Percentiles rank a stretch among this genome's conserved stretches.
Evolutionary conservation across 768 basidiomycete genomes (phyloP).

Genomic region (Amanita exitialis): DNA sequence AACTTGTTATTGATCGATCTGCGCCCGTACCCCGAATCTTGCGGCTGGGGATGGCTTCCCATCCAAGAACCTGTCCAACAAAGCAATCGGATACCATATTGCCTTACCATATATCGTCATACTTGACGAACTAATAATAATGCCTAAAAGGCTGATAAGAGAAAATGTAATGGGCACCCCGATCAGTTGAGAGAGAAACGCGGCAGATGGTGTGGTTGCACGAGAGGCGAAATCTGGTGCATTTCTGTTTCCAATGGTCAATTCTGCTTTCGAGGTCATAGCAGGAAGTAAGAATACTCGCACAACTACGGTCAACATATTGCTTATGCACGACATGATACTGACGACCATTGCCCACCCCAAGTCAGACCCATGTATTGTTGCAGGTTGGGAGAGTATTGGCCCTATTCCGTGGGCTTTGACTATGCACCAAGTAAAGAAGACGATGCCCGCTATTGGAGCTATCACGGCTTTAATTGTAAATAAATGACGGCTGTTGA

Average conservation of each 20-base stretch:
- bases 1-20: not conserved
- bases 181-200: slow-evolving; percentile 56
- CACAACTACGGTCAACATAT: slow-evolving; percentile 68
- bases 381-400: slow-evolving; percentile 57
- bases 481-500: slow-evolving; percentile 61
- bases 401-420: slow-evolving; percentile 73
- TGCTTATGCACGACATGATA: slow-evolving; percentile 72
- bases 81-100: slow-evolving; percentile 72
- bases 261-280: not conserved
- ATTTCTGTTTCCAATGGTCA: slow-evolving; percentile 29
- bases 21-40: slow-evolving; percentile 44
- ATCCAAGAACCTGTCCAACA: slow-evolving; percentile 61
- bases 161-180: slow-evolving; percentile 67
- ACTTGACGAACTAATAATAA: slow-evolving; percentile 73
- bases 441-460: slow-evolving; percentile 57
- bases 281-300: slow-evolving; percentile 19
- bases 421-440: slow-evolving; percentile 72
- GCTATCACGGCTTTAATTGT: slow-evolving; percentile 67
- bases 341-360: slow-evolving; percentile 69
- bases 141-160: slow-evolving; percentile 69
- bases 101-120: slow-evolving; percentile 66
- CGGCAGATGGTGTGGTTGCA: slow-evolving; percentile 43
- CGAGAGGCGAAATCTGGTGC: slow-evolving; percentile 69
- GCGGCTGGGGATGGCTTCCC: slow-evolving; percentile 51
- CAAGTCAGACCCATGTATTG: slow-evolving; percentile 54